Conservation (phyloP, 805 yeast genomes). For the Wickerhamomyces canadensis region DNA sequence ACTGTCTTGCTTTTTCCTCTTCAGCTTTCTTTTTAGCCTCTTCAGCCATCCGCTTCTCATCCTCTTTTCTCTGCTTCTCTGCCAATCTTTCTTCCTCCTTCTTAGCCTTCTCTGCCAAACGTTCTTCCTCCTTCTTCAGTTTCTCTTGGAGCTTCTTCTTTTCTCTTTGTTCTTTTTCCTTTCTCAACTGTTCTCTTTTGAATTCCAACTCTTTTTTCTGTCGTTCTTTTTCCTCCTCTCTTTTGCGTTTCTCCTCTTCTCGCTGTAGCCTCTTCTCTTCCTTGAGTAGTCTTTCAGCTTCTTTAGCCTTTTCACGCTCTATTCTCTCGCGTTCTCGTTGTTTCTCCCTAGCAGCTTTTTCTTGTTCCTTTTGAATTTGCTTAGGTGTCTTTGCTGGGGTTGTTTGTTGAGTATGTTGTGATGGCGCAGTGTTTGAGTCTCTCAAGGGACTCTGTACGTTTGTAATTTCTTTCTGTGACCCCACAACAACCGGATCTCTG, state of each 20-base stretch:
- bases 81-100: constrained; percentile 22
- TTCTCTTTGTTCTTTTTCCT: constrained; percentile 20
- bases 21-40: constrained; percentile 29
- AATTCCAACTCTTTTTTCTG: constrained; percentile 21
- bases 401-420: too few species aligned
- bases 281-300: constrained; percentile 21
- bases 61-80: constrained; percentile 27
- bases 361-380: constrained; percentile 13
- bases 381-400: background rate
- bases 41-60: constrained; percentile 32
- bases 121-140: constrained; percentile 8
- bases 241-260: constrained; percentile 16
- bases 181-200: constrained; percentile 13
- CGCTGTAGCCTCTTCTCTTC: constrained; percentile 20
- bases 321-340: constrained; percentile 28
- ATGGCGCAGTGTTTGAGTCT: too few species aligned
- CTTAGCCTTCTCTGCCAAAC: constrained; percentile 21
- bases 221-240: constrained; percentile 20
- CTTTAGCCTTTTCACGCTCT: constrained; percentile 25
- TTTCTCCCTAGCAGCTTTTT: constrained; percentile 14
- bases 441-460: too few species aligned
- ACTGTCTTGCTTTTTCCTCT: constrained; percentile 16
- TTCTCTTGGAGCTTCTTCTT: constrained; percentile 10
- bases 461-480: background rate
- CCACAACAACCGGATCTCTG: too few species aligned